phyloP scores from a whole-genome alignment of 139 green algal species.

The Volvox africanus region DNA sequence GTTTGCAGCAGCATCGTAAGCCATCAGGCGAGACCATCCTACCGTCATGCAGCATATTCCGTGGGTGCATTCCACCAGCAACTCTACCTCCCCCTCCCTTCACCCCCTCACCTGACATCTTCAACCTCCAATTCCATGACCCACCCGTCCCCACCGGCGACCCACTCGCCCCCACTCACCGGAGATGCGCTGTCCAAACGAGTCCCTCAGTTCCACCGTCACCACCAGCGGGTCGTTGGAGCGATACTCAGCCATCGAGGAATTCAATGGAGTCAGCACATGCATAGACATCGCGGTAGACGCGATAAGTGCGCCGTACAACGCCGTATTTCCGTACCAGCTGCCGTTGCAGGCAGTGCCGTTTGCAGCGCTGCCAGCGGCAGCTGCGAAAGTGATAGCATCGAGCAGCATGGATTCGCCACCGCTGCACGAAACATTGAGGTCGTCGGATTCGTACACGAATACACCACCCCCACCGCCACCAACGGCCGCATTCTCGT shows the following conservation, averaged over 20 bases:
- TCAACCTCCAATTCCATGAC: too few relatives aligned
- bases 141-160: neutral
- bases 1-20: too few relatives aligned
- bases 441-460: slow-evolving; percentile 6
- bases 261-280: neutral
- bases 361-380: neutral
- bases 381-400: neutral
- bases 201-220: slow-evolving; percentile 22
- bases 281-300: neutral
- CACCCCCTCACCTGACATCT: too few relatives aligned
- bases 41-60: too few relatives aligned
- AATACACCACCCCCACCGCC: slow-evolving; percentile 29
- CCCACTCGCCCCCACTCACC: neutral
- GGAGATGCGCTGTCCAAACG: slow-evolving; percentile 33
- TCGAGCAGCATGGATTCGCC: neutral
- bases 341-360: neutral
- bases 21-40: too few relatives aligned
- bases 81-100: too few relatives aligned
- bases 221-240: slow-evolving; percentile 13
- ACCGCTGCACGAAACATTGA: neutral
- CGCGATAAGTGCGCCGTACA: slow-evolving; percentile 21
- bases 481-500: neutral
- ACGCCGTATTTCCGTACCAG: slow-evolving; percentile 9
- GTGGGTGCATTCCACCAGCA: too few relatives aligned
- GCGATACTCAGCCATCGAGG: neutral